A percentile compares a stretch with the other conserved stretches of the same genome.
These are phyloP conservation scores for Globisporangium ultimum DNA, from an alignment of 352 stramenopile species.

Conservation along the genomic window DNA sequence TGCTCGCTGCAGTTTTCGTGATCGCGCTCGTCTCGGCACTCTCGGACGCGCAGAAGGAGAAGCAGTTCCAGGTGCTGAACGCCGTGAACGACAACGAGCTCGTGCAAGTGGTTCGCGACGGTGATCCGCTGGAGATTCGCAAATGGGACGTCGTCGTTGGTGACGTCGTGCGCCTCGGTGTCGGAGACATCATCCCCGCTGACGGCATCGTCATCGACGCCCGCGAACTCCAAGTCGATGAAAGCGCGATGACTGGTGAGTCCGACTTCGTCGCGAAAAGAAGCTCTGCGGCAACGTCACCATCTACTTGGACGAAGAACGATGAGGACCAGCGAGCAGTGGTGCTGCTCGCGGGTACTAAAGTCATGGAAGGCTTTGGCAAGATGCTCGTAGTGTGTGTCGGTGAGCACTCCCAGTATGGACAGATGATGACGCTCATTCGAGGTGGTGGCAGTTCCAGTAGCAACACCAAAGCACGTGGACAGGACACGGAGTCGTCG, in stretches of 20 bases:
- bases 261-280: conserved; percentile 33
- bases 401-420: conserved; percentile 78
- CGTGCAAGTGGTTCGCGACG: conserved; percentile 40
- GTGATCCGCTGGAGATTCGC: conserved; percentile 18
- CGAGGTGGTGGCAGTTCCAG: no score
- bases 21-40: conserved; percentile 79
- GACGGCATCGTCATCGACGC: conserved; percentile 39
- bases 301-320: no score
- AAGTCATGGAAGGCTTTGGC: conserved; percentile 77
- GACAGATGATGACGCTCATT: conserved; percentile 79
- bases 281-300: no score
- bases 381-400: conserved; percentile 87
- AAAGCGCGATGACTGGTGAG: conserved; percentile 46
- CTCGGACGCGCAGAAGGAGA: conserved; percentile 5
- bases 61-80: conserved; percentile 20
- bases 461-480: not conserved
- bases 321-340: conserved; percentile 20
- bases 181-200: conserved; percentile 42
- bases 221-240: conserved; percentile 34
- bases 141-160: conserved; percentile 38
- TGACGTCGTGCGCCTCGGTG: conserved; percentile 33
- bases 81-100: conserved; percentile 60
- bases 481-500: not conserved
- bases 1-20: conserved; percentile 87
- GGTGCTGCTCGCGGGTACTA: conserved; percentile 78